Evolutionary conservation across 495 filamentous ascomycete species (phyloP), one percentile per base, ranked within the genome.

Genomic region (Aspergillus taichungensis): DNA sequence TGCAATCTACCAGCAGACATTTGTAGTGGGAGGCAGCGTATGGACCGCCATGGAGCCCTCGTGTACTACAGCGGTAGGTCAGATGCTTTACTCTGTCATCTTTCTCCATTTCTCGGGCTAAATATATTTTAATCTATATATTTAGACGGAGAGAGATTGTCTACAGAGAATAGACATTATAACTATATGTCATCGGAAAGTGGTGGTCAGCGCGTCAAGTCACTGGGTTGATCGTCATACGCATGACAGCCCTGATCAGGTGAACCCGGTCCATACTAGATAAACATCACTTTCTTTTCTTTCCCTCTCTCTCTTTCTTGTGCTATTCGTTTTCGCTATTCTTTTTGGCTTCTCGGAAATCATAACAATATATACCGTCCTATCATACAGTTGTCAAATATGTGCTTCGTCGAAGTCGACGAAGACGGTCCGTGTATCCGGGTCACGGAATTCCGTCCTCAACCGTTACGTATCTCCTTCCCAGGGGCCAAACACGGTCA

Each of bases 331-430:
- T 24, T 24, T 24, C 18, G 18, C 18, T 24, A 4, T 24, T 24
- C 18, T 24, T 2, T 24, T 1, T 24, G 1, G 18, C 18, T 24
- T 24, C 18, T 24, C 18, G 18, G 18, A 24, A 24, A 24, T 24
- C 1, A 24, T 24, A 1, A 24, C 18, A 4, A 24, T 24, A 24
- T 24, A 24, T 4, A 24, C 18, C 18, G 18, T 24, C 4, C 18
- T 24, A 4, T 24, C 18, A 24, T 24, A 24, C 18, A 24, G 18
- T 24, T 24, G 18, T 24, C 5, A 24, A 43, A 13, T 5, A 57
- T 57, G 55, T 57, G 55, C 40, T 52, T 57, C 45, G 13, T 46
- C 39, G 46, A 52, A 43, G 5, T 42, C 34, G 43, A 50, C 10
- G 40, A 28, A 34, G 37, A 45, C 29, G 32, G 12, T 3, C 52